These are phyloP conservation scores for Umbelopsis sp. DNA, from an alignment of 192 early-diverging fungal species.

Conservation along the genomic window DNA sequence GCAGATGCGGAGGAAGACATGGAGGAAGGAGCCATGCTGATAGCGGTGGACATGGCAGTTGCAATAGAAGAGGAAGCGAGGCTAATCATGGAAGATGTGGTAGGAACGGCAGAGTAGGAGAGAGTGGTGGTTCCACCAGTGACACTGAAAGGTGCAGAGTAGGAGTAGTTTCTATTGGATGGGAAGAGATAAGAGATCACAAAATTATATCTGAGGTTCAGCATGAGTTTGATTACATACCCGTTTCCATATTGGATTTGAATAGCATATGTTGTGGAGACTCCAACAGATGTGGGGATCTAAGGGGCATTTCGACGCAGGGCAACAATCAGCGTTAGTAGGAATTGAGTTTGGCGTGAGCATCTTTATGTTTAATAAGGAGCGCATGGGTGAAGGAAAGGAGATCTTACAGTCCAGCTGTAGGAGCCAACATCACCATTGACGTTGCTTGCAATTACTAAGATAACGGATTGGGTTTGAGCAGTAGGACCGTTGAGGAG, in stretches of 20 bases:
- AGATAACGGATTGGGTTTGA: not conserved
- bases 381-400: not conserved
- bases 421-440: slow-evolving; percentile 9
- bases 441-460: slow-evolving; percentile 3
- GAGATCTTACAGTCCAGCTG: slow-evolving; percentile 16
- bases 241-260: slow-evolving; percentile 8
- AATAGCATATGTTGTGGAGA: not conserved
- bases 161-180: slow-evolving; percentile 8
- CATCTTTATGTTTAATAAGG: not conserved
- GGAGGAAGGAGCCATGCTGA: not conserved
- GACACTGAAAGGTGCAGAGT: slow-evolving; percentile 3
- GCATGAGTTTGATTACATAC: not conserved
- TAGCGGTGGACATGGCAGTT: not conserved
- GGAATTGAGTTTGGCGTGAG: not conserved
- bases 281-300: slow-evolving; percentile 11
- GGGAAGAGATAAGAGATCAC: not conserved
- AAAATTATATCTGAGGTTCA: not conserved
- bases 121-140: slow-evolving; percentile 3
- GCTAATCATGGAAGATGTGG: not conserved
- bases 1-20: not conserved
- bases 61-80: not conserved
- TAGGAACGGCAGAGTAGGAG: not conserved
- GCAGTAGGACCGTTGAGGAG: slow-evolving; percentile 22
- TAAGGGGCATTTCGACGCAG: not conserved
- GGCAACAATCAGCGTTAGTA: not conserved